Conservation (phyloP, 208 protist species). For the Trypanosoma platydactyli region DNA sequence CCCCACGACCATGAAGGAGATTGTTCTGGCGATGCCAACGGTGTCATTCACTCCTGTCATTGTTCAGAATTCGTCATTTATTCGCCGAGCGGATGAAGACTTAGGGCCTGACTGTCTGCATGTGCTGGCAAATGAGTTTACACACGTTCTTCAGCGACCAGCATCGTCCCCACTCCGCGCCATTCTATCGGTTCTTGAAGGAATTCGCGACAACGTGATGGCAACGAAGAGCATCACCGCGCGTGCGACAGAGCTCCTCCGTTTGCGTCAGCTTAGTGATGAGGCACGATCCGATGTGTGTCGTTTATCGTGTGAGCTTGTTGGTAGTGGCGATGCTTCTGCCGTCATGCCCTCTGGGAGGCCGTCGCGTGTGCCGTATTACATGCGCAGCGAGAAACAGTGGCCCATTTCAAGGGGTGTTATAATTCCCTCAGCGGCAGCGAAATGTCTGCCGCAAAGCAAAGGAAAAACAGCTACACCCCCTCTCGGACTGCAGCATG, state of each 20-base stretch:
- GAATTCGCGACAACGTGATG: conserved; percentile 7
- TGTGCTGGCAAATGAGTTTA: conserved; percentile 78
- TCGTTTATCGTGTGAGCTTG: conserved; percentile 11
- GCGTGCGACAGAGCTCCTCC: conserved; percentile 22
- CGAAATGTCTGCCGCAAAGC: neutral
- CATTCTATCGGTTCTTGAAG: conserved; percentile 19
- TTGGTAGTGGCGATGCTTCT: conserved; percentile 5
- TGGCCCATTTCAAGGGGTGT: conserved; percentile 25
- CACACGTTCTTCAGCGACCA: conserved; percentile 32
- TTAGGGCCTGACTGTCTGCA: conserved; percentile 67
- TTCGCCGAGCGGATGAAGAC: conserved; percentile 44
- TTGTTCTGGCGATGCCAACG: conserved; percentile 40
- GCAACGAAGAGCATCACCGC: neutral
- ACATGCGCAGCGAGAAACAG: conserved; percentile 35
- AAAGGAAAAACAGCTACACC: neutral
- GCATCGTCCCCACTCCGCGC: conserved; percentile 14
- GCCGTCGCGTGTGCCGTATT: conserved; percentile 45
- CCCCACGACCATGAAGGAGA: conserved; percentile 33
- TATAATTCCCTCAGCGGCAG: conserved; percentile 11
- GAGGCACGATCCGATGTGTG: conserved; percentile 18
- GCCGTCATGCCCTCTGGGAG: neutral
- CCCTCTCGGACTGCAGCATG: neutral
- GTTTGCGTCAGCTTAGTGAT: conserved; percentile 20
- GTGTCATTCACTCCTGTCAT: conserved; percentile 34
- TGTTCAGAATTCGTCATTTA: conserved; percentile 63